phyloP scores from a whole-genome alignment of 768 basidiomycete genomes.

The Suillus spraguei region DNA sequence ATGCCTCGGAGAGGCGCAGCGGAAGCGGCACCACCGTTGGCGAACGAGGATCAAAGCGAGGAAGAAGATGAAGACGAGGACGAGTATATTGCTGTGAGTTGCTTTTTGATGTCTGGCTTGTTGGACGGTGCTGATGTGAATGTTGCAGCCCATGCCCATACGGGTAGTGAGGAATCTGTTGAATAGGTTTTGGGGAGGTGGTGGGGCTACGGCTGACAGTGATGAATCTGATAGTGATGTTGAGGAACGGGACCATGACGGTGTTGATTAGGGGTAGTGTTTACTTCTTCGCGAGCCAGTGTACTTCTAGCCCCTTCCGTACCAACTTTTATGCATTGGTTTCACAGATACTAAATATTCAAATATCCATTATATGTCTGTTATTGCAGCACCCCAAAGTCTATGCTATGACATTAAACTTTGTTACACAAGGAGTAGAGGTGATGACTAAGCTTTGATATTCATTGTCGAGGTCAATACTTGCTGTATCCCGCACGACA shows the following conservation, averaged over 20 bases:
- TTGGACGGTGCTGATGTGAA: background rate
- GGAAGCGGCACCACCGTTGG: conserved; percentile 20
- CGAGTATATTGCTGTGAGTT: conserved; percentile 49
- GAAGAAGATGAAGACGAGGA: conserved; percentile 51
- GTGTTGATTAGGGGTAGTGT: conserved; percentile 1
- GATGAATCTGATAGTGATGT: conserved; percentile 11
- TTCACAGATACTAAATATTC: background rate
- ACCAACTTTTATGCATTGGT: background rate
- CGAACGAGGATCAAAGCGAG: conserved; percentile 33
- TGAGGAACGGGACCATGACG: conserved; percentile 6
- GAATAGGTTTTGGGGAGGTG: conserved; percentile 58
- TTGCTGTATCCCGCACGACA: background rate
- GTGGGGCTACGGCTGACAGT: conserved; percentile 26
- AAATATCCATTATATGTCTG: background rate
- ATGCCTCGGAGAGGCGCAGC: conserved; percentile 1
- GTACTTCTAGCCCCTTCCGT: background rate
- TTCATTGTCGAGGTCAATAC: background rate
- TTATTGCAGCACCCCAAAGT: background rate
- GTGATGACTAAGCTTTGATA: conserved; percentile 1
- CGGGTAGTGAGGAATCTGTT: conserved; percentile 61
- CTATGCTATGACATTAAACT: too few relatives aligned
- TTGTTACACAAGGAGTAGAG: background rate
- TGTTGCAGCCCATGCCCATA: conserved; percentile 57
- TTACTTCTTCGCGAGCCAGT: background rate
- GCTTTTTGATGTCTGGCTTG: background rate